These are phyloP conservation scores for Musa balbisiana DNA, from an alignment of 202 grass and related monocot genomes.

Conservation along the genomic window DNA sequence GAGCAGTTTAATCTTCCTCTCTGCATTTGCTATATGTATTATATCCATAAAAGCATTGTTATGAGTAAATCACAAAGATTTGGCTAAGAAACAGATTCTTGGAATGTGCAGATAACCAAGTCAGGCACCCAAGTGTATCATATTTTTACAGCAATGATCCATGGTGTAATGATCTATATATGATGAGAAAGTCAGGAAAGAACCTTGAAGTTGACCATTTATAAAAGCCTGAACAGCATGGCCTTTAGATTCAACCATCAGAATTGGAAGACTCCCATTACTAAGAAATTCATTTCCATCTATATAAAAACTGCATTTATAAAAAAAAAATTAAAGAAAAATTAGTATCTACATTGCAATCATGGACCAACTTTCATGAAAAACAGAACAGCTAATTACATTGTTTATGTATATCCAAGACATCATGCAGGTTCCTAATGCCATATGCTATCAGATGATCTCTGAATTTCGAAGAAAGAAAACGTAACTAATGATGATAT, in stretches of 20 bases:
- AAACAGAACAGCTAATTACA: neutral
- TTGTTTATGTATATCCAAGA: neutral
- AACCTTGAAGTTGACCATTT: constrained; percentile 68
- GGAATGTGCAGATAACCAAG: no score
- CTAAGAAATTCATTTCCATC: constrained; percentile 41
- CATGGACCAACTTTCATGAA: neutral
- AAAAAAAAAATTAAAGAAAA: constrained; percentile 13
- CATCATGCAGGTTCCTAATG: no score
- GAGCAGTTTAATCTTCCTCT: no score
- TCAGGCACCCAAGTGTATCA: neutral
- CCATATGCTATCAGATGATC: no score
- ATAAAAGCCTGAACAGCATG: constrained; percentile 84
- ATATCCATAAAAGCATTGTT: no score
- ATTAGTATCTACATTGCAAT: constrained; percentile 12
- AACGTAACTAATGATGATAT: no score
- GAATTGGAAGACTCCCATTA: constrained; percentile 33
- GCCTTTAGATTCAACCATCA: constrained; percentile 69
- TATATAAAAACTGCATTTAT: constrained; percentile 49
- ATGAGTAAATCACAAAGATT: no score
- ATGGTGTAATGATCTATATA: neutral
- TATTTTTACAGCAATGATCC: neutral
- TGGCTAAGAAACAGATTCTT: no score
- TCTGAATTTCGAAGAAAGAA: no score
- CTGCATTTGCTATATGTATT: no score
- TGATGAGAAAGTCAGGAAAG: constrained; percentile 15